Evolutionary conservation across 139 green algal genomes (phyloP), one percentile per base, ranked within the genome.

Genomic region (Nannochloris sp.): DNA sequence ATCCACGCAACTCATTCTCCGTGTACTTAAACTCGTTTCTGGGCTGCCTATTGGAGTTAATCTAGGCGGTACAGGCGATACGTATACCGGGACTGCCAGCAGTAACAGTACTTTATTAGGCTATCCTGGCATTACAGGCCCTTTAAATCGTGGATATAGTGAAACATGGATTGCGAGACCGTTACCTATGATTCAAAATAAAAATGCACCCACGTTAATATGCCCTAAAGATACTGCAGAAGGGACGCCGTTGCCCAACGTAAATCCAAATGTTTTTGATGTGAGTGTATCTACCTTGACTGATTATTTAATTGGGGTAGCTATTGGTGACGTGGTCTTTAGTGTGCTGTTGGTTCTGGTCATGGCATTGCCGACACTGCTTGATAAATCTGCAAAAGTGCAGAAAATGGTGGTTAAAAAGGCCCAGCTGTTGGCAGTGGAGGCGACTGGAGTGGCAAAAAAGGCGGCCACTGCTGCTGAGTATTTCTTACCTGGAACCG

Each of bases 141-240:
- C 66, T 10, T 36, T 73, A 10, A 48, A 30, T 14, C 39, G 66
- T 24, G 29, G 39, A 37, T 73, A 33, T 6, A 58, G 55, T 1
- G 66, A 73, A 15, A 36, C 66, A 27, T 73, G 31, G 58, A 12
- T 67, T 10, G 47, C 31, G 0, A n/a, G 30, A 14, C 25, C 23
- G 13, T 4, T 19, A 46, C 10, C 57, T 37, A 42, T 45, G 5
- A 61, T 73, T 4, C 61, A 58, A 1, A 23, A 14, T 0, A 4
- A 48, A 4, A 47, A 51, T 25, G 6, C 25, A 0, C 32, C 15
- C n/a, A 27, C 19, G 7, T 23, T 74, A 13, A 56, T 37, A 0
- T 74, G 67, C 25, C 60, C 67, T 24, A 24, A 37, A 0, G 44
- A 70, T 42, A 25, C 31, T 0, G 24, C 7, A 1, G 14, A 61